Evolutionary conservation across 768 basidiomycete species (phyloP), one percentile per base, ranked within the genome.

Genomic region (Amanita rimosa): DNA sequence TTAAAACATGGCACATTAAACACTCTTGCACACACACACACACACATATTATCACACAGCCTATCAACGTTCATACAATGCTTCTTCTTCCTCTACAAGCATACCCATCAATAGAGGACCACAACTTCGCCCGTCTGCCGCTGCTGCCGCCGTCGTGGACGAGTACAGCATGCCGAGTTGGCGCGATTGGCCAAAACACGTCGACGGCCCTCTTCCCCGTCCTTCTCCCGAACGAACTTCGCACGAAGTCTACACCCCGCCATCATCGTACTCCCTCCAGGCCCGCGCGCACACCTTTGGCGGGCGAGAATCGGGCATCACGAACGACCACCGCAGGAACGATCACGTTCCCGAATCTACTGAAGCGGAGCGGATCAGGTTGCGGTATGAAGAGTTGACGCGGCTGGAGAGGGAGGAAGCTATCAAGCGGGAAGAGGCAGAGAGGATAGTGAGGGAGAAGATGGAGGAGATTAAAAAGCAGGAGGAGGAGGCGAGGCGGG

Each of bases 401-500:
- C 39, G 24, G 35, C 49, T 38, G 44, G 56, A 53, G 41, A 53
- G 46, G 43, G 50, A 57, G n/a, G 27, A 48, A 22, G 37, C 48
- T 34, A 50, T 54, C 11, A 46, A 46, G 34, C 47, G 52, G 44
- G 49, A 52, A 42, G 46, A 55, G 44, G 42, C 27, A 40, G 26
- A 57, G 46, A 46, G 44, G 22, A 35, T 57, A 34, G 54, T 48
- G 49, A 51, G 45, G 17, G 46, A 57, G 59, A 56, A 52, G 11
- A 55, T 51, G 56, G 58, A 58, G 47, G 61, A 56, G 49, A 39
- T 42, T 37, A 50, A 48, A 43, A 50, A 36, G 46, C 50, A 52
- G 42, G 53, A 56, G 27, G 52, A 53, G 41, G 55, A 65, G 38
- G 57, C 53, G 0, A 57, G 48, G 39, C 35, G 45, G 31, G 62